These are phyloP conservation scores for Leucosporidium creatinivorum DNA, from an alignment of 768 basidiomycete genomes.

Conservation along the genomic window DNA sequence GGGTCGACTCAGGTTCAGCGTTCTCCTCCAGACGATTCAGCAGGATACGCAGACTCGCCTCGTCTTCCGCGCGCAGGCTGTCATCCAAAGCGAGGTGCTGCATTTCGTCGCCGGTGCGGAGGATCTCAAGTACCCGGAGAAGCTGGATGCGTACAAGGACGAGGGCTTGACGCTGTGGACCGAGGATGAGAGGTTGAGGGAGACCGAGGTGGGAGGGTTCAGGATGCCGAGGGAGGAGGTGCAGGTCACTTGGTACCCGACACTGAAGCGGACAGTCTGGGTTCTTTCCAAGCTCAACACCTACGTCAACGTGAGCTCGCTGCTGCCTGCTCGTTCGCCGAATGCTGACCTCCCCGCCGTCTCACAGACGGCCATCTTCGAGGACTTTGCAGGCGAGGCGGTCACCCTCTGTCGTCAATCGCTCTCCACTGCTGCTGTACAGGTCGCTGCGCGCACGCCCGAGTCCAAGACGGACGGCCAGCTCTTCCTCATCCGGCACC, in stretches of 20 bases:
- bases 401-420: slow-evolving; percentile 74
- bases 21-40: slow-evolving; percentile 76
- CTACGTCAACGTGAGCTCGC: slow-evolving; percentile 69
- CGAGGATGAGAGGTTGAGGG: neutral
- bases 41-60: slow-evolving; percentile 94
- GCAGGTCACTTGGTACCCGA: slow-evolving; percentile 86
- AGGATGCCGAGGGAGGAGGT: slow-evolving; percentile 62
- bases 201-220: slow-evolving; percentile 47
- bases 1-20: slow-evolving; percentile 65
- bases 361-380: slow-evolving; percentile 79
- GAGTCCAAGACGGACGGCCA: slow-evolving; percentile 58
- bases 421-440: slow-evolving; percentile 63
- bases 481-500: slow-evolving; percentile 81
- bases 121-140: slow-evolving; percentile 81
- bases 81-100: slow-evolving; percentile 80
- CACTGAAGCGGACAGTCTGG: slow-evolving; percentile 80
- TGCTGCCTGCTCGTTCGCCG: neutral
- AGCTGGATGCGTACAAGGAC: slow-evolving; percentile 57
- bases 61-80: slow-evolving; percentile 90
- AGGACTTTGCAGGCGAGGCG: slow-evolving; percentile 93
- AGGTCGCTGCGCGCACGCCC: slow-evolving; percentile 49
- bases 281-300: slow-evolving; percentile 81
- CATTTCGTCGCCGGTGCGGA: slow-evolving; percentile 68
- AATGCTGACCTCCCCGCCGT: neutral
- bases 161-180: slow-evolving; percentile 10